Evolutionary conservation across 148 eudicot genomes (phyloP), one percentile per base, ranked within the genome.

Genomic region (Spergularia marina): DNA sequence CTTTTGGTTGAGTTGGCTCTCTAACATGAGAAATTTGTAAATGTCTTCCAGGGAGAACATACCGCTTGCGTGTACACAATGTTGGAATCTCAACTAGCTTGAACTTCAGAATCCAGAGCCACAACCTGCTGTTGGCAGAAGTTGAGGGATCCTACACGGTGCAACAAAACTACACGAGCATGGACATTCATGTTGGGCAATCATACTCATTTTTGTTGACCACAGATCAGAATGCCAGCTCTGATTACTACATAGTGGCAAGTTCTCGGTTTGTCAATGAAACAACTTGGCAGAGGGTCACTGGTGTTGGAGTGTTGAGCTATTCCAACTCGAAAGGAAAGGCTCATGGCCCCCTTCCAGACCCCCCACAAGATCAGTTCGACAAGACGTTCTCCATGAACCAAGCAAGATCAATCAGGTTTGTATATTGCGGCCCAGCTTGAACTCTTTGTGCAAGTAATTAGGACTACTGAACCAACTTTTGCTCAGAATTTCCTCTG

Each of bases 381-480:
- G 99, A 96, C 85, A 92, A 91, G 84, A 91, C 99, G 25, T 95
- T 80, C 80, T 90, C 96, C 51, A 90, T 95, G 97, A 95, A 95
- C 86, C 99, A 95, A 83, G 99, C 99, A 14, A 84, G 99, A 83
- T 90, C 99, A 56, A 95, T 95, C 86, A 94, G 98, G 98, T 91
- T 65, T 72, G 88, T 85, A 10, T 41, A 12, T 55, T 15, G 20
- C n/a, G 5, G 15, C n/a, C 40, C 11, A 47, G 7, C 11, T 63
- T 2, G 67, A 36, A 63, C 34, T 62, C 25, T 23, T 3, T 59
- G 7, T 21, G 65, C 59, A 17, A 6, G 59, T 20, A 21, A 60
- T 60, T 60, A 9, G 39, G 12, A 47, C 41, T 11, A 9, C 8
- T 44, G 49, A 44, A 44, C 49, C 49, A 44, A 6, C 10, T 6